phyloP scores from a whole-genome alignment of 164 flowering plant species.

The Buxus sempervirens region DNA sequence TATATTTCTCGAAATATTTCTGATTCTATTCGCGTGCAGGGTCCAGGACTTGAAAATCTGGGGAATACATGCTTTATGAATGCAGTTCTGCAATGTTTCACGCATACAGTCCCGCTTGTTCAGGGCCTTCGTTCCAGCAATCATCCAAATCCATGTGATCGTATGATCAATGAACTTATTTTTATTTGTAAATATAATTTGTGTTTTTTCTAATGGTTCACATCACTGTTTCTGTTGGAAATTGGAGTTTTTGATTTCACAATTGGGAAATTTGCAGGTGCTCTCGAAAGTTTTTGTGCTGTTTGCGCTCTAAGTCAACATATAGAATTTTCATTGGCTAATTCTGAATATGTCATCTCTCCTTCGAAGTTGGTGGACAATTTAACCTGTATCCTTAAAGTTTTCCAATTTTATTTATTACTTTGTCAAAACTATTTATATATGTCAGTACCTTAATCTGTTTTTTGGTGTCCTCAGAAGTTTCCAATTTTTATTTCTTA shows the following conservation, averaged over 20 bases:
- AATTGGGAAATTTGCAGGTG: slow-evolving; percentile 36
- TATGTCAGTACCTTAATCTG: background rate
- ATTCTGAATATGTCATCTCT: slow-evolving; percentile 31
- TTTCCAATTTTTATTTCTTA: no score
- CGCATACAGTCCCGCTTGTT: slow-evolving; percentile 74
- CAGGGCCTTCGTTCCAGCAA: slow-evolving; percentile 36
- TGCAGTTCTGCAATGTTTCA: slow-evolving; percentile 74
- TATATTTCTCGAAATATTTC: background rate
- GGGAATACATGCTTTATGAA: slow-evolving; percentile 90
- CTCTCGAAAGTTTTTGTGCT: slow-evolving; percentile 47
- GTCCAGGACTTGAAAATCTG: slow-evolving; percentile 71
- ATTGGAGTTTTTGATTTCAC: background rate
- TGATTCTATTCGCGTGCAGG: slow-evolving; percentile 31
- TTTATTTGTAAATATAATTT: background rate
- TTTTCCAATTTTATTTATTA: slow-evolving; percentile 10
- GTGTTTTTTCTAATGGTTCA: background rate
- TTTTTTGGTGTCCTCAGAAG: background rate
- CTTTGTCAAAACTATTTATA: background rate
- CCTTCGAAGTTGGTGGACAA: slow-evolving; percentile 56
- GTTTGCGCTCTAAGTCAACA: slow-evolving; percentile 54
- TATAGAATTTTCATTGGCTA: slow-evolving; percentile 40
- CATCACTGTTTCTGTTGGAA: background rate
- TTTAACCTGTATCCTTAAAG: slow-evolving; percentile 55
- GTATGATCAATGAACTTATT: slow-evolving; percentile 23
- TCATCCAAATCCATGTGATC: slow-evolving; percentile 36